phyloP scores from a whole-genome alignment of 1,284 basidiomycete genomes.

The Boletus mariae region DNA sequence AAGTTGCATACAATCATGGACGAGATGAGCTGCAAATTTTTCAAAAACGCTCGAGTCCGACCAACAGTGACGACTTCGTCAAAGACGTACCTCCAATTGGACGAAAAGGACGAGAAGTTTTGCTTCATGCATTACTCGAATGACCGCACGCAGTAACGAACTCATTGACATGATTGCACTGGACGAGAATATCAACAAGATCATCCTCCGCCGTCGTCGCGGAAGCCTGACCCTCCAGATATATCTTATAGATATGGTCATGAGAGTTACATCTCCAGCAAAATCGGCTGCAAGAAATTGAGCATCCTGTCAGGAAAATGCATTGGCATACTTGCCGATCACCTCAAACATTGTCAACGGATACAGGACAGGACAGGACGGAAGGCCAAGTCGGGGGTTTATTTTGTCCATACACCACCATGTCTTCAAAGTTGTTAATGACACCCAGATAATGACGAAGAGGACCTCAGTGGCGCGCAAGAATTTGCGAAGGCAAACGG shows the following conservation, averaged over 20 bases:
- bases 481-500: not conserved
- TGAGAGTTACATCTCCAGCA: conserved; percentile 5
- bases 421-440: not conserved
- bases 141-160: conserved; percentile 6
- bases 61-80: not conserved
- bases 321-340: not conserved
- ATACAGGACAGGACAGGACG: not conserved
- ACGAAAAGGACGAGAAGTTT: not conserved
- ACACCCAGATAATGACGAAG: not conserved
- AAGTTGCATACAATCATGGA: not conserved
- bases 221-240: conserved; percentile 16
- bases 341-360: not conserved
- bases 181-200: conserved; percentile 5
- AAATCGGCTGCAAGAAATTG: not conserved
- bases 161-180: conserved; percentile 10
- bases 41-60: not conserved
- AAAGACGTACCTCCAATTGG: conserved; percentile 3
- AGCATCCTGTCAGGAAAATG: not conserved
- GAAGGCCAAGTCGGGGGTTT: not conserved
- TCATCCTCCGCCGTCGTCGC: conserved; percentile 16
- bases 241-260: conserved; percentile 11
- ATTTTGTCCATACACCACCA: not conserved
- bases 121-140: not conserved
- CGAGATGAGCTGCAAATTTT: not conserved
- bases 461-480: not conserved